Evolutionary conservation across 495 filamentous ascomycete species (phyloP).

Genomic region (Neurospora tetrasperma): DNA sequence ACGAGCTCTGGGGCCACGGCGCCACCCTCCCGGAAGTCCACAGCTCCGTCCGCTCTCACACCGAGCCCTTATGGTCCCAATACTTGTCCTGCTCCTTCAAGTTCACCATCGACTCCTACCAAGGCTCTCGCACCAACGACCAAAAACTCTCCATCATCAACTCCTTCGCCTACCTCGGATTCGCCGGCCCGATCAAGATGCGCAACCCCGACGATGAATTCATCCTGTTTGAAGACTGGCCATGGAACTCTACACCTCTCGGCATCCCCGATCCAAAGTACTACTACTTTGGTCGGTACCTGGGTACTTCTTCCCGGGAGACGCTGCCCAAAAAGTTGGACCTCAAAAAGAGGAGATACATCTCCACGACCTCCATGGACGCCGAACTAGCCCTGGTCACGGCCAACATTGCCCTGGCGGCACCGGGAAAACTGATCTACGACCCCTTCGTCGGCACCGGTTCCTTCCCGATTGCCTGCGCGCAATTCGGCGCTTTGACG

Average conservation of each 20-base stretch:
- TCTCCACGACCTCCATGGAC: slow-evolving; percentile 95
- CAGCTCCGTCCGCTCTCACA: slow-evolving; percentile 44
- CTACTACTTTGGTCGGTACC: slow-evolving; percentile 60
- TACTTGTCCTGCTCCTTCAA: slow-evolving; percentile 61
- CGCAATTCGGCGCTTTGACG: slow-evolving; percentile 75
- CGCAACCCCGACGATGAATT: slow-evolving; percentile 62
- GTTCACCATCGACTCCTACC: slow-evolving; percentile 71
- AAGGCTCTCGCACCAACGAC: slow-evolving; percentile 48
- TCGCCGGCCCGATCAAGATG: slow-evolving; percentile 68
- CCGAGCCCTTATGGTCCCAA: slow-evolving; percentile 49
- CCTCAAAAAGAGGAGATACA: slow-evolving; percentile 85
- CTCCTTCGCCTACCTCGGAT: slow-evolving; percentile 65
- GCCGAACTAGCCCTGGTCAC: slow-evolving; percentile 85
- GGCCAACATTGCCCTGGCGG: slow-evolving; percentile 78
- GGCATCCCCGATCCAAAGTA: slow-evolving; percentile 41
- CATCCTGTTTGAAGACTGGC: slow-evolving; percentile 70
- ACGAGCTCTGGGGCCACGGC: slow-evolving; percentile 80
- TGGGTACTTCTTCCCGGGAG: slow-evolving; percentile 53
- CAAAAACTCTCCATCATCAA: slow-evolving; percentile 64
- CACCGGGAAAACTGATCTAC: slow-evolving; percentile 72
- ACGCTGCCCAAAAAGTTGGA: slow-evolving; percentile 60
- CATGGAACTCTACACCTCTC: slow-evolving; percentile 35
- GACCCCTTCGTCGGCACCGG: slow-evolving; percentile 96
- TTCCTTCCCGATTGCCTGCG: slow-evolving; percentile 74
- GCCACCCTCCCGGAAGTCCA: slow-evolving; percentile 59